Percentiles rank a stretch among this genome's conserved stretches.
Conservation (phyloP, 257 asterid species). For the Rehmannia glutinosa region DNA sequence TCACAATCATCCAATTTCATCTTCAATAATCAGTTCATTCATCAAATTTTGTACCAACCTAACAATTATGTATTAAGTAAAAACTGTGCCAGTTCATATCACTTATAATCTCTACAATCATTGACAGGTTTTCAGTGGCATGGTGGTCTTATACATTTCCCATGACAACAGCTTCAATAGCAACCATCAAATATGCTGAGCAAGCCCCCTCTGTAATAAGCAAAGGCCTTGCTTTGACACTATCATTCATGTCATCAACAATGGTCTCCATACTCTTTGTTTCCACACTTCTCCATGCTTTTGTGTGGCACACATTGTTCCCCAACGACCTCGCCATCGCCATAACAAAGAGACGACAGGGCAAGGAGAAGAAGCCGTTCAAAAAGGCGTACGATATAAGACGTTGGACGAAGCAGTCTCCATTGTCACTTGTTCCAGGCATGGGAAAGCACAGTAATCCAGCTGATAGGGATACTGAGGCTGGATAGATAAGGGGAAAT, state of each 20-base stretch:
- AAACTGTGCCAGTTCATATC: too few species aligned
- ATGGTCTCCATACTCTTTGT: constrained; percentile 61
- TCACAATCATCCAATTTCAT: too few species aligned
- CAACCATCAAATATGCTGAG: constrained; percentile 88
- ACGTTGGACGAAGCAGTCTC: constrained; percentile 71
- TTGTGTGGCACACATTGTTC: constrained; percentile 69
- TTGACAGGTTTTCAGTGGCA: constrained; percentile 79
- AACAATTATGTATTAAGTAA: too few species aligned
- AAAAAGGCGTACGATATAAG: constrained; percentile 51
- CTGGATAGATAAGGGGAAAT: constrained; percentile 22
- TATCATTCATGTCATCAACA: constrained; percentile 77
- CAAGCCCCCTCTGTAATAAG: constrained; percentile 48
- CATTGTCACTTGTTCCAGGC: constrained; percentile 44
- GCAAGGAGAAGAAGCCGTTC: constrained; percentile 49
- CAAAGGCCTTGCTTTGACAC: constrained; percentile 57
- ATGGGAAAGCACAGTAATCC: constrained; percentile 44
- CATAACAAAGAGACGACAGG: constrained; percentile 52
- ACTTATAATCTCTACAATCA: background rate
- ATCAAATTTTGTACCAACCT: too few species aligned
- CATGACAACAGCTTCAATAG: constrained; percentile 92
- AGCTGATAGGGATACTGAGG: constrained; percentile 30
- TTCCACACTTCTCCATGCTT: constrained; percentile 82
- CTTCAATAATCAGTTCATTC: too few species aligned
- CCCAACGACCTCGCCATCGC: constrained; percentile 96
- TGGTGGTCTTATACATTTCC: constrained; percentile 99